These are phyloP conservation scores for Casuarina equisetifolia DNA, from an alignment of 306 rosid species.

Conservation along the genomic window DNA sequence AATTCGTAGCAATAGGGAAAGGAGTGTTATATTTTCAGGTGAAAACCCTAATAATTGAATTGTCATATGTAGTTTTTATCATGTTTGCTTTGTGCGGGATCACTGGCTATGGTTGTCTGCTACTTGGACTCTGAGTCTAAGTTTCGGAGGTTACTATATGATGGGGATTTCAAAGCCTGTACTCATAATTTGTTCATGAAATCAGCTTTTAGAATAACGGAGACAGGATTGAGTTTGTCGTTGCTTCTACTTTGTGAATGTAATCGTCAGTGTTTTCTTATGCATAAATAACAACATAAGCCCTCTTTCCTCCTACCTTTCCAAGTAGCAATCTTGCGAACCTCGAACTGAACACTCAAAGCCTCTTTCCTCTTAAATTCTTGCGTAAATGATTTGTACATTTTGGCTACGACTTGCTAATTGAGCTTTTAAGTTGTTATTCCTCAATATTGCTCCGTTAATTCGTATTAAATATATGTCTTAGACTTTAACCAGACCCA, in stretches of 20 bases:
- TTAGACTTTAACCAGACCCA: neutral
- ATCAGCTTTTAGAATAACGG: neutral
- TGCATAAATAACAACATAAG: neutral
- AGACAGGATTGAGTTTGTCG: neutral
- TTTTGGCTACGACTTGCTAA: neutral
- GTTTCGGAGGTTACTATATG: too few species aligned
- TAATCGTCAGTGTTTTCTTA: neutral
- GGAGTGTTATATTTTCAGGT: conserved; percentile 19
- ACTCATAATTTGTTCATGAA: neutral
- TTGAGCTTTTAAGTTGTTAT: neutral
- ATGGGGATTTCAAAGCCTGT: neutral
- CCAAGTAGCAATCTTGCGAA: too few species aligned
- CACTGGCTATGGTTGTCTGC: conserved; percentile 20
- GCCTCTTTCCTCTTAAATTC: too few species aligned
- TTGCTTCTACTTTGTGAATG: neutral
- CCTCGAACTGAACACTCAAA: too few species aligned
- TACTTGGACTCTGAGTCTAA: neutral
- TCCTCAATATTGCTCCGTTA: neutral
- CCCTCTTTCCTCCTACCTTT: too few species aligned
- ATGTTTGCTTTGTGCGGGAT: conserved; percentile 11
- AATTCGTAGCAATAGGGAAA: conserved; percentile 15
- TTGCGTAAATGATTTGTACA: neutral
- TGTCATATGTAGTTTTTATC: conserved; percentile 6
- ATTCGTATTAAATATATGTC: neutral
- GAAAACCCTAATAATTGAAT: conserved; percentile 18